Evolutionary conservation across 768 basidiomycete species (phyloP).

Genomic region (Pseudohyphozyma bogoriensis): DNA sequence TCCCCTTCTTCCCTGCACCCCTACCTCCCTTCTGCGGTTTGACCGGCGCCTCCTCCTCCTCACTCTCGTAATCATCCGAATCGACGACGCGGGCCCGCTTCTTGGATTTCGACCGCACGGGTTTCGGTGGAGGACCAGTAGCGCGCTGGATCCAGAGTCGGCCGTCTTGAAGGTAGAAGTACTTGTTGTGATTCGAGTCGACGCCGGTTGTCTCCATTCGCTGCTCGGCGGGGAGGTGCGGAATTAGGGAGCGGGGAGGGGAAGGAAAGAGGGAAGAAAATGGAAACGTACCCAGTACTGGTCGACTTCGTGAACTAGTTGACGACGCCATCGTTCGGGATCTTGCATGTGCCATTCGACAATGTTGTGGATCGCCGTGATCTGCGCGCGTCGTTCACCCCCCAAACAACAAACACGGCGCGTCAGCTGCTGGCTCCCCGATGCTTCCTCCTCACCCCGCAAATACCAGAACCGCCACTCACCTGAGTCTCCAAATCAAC

Average conservation of each 20-base stretch:
- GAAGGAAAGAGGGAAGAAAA: neutral
- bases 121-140: conserved; percentile 1
- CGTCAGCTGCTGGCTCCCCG: neutral
- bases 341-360: conserved; percentile 31
- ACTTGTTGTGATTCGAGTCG: conserved; percentile 18
- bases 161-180: conserved; percentile 26
- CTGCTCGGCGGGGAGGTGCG: neutral
- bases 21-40: too few species aligned
- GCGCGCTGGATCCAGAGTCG: conserved; percentile 27
- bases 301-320: conserved; percentile 25
- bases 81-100: neutral
- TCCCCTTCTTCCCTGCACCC: neutral
- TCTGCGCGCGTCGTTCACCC: neutral
- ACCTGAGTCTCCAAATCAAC: conserved; percentile 23
- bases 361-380: conserved; percentile 27
- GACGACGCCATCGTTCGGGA: conserved; percentile 23
- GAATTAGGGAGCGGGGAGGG: neutral
- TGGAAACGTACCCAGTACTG: conserved; percentile 17
- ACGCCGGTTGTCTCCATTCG: conserved; percentile 21
- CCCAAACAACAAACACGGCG: neutral
- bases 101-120: neutral
- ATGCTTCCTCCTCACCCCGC: neutral
- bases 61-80: conserved; percentile 1
- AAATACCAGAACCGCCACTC: neutral
- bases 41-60: neutral